Evolutionary conservation across 306 rosid species (phyloP).

Genomic region (Castanea sativa): DNA sequence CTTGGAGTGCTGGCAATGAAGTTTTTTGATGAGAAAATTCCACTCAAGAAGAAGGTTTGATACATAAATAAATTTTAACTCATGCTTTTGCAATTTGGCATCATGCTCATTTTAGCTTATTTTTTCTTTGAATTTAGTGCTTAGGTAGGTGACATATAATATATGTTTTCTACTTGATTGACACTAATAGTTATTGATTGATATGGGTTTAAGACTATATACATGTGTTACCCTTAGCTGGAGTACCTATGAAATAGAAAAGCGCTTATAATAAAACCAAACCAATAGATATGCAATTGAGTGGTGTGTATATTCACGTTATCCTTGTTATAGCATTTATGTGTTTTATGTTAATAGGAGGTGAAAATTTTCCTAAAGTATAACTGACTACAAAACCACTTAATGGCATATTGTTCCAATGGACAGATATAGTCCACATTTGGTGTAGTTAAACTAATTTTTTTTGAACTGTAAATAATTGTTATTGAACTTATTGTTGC

Average conservation of each 20-base stretch:
- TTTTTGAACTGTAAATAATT: too few species aligned
- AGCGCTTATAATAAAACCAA: background rate
- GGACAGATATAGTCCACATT: background rate
- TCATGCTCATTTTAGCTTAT: background rate
- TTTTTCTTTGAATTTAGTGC: background rate
- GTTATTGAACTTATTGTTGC: too few species aligned
- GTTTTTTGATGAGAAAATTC: slow-evolving; percentile 62
- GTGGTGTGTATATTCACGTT: background rate
- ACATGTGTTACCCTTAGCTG: background rate
- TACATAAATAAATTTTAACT: background rate
- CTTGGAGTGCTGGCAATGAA: slow-evolving; percentile 22
- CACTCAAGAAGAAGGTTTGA: slow-evolving; percentile 70
- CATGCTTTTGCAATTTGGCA: background rate
- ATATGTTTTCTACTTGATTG: background rate
- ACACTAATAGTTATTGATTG: background rate
- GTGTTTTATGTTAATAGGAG: background rate
- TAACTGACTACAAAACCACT: background rate
- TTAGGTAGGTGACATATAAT: background rate
- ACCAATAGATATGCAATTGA: too few species aligned
- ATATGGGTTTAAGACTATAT: background rate
- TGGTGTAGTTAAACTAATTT: too few species aligned
- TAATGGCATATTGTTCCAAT: background rate
- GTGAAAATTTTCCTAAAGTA: background rate
- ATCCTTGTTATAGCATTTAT: background rate
- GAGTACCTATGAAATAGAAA: background rate